A percentile compares a stretch with the other conserved stretches of the same genome.
phyloP scores from a whole-genome alignment of 768 basidiomycete species.

The Tephrocybe rancida region DNA sequence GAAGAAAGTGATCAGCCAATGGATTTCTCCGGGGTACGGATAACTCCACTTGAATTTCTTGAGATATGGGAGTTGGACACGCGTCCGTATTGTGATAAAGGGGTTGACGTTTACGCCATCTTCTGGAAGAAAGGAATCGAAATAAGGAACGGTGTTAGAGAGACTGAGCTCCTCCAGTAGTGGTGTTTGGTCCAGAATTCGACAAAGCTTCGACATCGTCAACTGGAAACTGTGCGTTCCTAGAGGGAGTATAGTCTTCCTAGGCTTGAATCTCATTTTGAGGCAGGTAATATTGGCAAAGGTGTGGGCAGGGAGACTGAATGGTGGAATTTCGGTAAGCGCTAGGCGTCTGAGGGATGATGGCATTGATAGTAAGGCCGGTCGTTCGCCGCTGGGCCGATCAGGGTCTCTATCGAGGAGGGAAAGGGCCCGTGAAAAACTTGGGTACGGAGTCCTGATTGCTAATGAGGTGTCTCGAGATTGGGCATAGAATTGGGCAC shows the following conservation, averaged over 20 bases:
- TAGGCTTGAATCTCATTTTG: conserved; percentile 41
- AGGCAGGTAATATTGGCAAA: conserved; percentile 41
- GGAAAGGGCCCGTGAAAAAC: conserved; percentile 11
- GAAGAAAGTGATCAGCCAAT: conserved; percentile 45
- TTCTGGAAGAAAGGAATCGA: conserved; percentile 29
- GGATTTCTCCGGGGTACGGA: conserved; percentile 42
- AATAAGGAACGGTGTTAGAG: conserved; percentile 41
- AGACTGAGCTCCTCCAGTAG: conserved; percentile 45
- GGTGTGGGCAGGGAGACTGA: conserved; percentile 36
- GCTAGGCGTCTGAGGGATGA: conserved; percentile 34
- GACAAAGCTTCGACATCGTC: conserved; percentile 41
- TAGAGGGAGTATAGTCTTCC: conserved; percentile 18
- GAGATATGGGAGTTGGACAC: conserved; percentile 38
- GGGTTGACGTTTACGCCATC: conserved; percentile 1
- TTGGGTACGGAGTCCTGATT: conserved; percentile 20
- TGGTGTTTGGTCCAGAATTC: conserved; percentile 37
- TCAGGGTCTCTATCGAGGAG: conserved; percentile 9
- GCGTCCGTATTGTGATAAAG: background rate
- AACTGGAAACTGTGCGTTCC: conserved; percentile 31
- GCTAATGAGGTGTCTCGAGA: conserved; percentile 20
- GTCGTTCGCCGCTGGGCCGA: background rate
- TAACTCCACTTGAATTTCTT: conserved; percentile 51
- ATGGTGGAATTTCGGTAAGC: conserved; percentile 43
- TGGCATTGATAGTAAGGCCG: background rate
- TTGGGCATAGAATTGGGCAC: conserved; percentile 19